Percentiles rank a stretch among this genome's conserved stretches.
phyloP scores from a whole-genome alignment of 176 grass and related monocot genomes.

The Canna indica region DNA sequence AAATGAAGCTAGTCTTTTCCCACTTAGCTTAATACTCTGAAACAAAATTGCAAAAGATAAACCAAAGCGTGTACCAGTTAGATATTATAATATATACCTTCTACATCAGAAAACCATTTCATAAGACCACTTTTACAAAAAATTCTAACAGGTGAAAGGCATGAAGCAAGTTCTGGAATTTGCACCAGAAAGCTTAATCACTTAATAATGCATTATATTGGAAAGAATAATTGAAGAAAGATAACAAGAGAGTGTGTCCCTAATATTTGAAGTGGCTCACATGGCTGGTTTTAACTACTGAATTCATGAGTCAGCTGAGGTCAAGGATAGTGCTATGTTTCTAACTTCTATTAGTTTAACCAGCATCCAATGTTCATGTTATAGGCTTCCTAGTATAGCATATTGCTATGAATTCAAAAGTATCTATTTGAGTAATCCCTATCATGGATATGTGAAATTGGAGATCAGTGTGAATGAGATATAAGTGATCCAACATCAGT shows the following conservation, averaged over 20 bases:
- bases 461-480: neutral
- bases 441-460: neutral
- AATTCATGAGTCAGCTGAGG: too few relatives aligned
- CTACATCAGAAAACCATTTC: neutral
- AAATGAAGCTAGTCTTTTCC: slow-evolving; percentile 58
- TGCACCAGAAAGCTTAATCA: neutral
- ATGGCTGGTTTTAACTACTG: too few relatives aligned
- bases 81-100: neutral
- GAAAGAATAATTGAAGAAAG: neutral
- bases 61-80: neutral
- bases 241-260: neutral
- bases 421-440: neutral
- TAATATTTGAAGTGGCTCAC: too few relatives aligned
- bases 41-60: slow-evolving; percentile 18
- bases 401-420: neutral
- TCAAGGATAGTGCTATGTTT: too few relatives aligned
- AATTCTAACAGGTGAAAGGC: neutral
- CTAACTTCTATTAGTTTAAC: neutral
- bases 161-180: neutral
- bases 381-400: neutral
- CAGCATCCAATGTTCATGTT: neutral
- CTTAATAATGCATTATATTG: neutral
- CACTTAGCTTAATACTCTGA: slow-evolving; percentile 43
- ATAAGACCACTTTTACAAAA: neutral
- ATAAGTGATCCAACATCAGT: neutral